Conservation (phyloP, 768 basidiomycete species). For the Leccinum truebloodii region DNA sequence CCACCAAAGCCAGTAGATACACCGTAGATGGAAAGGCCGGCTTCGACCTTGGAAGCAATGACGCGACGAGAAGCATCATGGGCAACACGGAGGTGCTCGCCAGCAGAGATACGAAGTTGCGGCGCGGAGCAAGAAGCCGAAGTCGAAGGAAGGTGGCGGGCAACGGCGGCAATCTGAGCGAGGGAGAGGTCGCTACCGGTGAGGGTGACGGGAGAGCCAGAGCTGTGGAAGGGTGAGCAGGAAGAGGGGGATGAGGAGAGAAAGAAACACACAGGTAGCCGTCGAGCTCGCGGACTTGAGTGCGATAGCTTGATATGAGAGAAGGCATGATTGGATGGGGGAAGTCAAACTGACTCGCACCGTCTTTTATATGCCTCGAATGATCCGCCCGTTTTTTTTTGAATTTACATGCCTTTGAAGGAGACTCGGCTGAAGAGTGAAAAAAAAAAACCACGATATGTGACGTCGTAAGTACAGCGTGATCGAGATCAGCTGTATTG, state of each 20-base stretch:
- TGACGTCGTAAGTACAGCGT: conserved; percentile 20
- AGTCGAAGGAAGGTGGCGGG: conserved; percentile 53
- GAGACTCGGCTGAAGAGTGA: background rate
- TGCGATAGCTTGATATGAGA: conserved; percentile 57
- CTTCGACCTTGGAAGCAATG: conserved; percentile 2
- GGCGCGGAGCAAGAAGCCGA: conserved; percentile 36
- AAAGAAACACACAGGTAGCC: conserved; percentile 52
- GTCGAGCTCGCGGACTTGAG: conserved; percentile 62
- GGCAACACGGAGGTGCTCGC: conserved; percentile 41
- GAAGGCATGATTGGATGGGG: conserved; percentile 19
- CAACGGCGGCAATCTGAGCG: conserved; percentile 73
- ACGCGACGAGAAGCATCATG: conserved; percentile 57
- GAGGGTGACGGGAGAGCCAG: conserved; percentile 61
- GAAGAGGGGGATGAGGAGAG: background rate
- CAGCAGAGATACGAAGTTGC: conserved; percentile 22
- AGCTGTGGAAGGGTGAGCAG: conserved; percentile 38
- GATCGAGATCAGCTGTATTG: conserved; percentile 10
- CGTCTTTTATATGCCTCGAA: conserved; percentile 10
- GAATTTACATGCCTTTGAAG: background rate
- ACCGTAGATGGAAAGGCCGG: conserved; percentile 74
- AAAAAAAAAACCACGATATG: conserved; percentile 17
- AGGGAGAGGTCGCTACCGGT: conserved; percentile 75
- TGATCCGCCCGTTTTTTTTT: conserved; percentile 22
- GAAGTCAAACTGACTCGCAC: background rate
- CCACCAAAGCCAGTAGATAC: conserved; percentile 87